Percentiles rank a stretch among this genome's conserved stretches.
Conservation (phyloP, 352 stramenopile genomes). For the Phytophthora parvispora region DNA sequence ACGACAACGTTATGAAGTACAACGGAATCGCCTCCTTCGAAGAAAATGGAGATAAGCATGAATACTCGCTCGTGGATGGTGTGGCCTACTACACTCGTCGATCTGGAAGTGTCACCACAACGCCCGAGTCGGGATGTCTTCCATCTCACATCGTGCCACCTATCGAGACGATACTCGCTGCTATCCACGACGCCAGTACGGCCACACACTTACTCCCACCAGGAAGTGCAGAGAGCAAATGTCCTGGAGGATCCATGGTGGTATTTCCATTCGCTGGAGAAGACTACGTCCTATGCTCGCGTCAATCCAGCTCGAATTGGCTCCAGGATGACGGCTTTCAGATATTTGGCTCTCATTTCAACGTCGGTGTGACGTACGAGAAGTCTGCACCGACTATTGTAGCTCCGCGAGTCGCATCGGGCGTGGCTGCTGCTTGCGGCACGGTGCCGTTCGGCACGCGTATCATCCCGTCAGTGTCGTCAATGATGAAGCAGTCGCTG, state of each 20-base stretch:
- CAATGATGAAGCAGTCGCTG: constrained; percentile 30
- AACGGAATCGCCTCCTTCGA: constrained; percentile 43
- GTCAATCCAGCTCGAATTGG: constrained; percentile 18
- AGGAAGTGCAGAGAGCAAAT: constrained; percentile 10
- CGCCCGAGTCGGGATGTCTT: constrained; percentile 29
- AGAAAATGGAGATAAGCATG: constrained; percentile 29
- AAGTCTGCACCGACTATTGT: constrained; percentile 27
- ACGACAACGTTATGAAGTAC: constrained; percentile 40
- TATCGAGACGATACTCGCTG: constrained; percentile 33
- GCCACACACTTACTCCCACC: constrained; percentile 10
- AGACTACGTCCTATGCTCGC: constrained; percentile 51
- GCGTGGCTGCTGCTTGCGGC: constrained; percentile 22
- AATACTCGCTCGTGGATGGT: constrained; percentile 47
- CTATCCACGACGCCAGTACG: constrained; percentile 30
- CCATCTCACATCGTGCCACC: constrained; percentile 35
- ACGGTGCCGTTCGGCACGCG: constrained; percentile 27
- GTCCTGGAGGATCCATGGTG: constrained; percentile 29
- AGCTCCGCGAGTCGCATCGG: constrained; percentile 14
- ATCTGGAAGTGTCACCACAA: background rate
- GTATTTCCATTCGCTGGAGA: constrained; percentile 52
- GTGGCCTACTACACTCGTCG: constrained; percentile 42
- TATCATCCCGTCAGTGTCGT: constrained; percentile 30
- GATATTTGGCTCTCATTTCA: constrained; percentile 49
- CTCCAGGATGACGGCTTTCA: constrained; percentile 43
- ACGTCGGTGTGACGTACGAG: constrained; percentile 48